Conservation (phyloP, 108 stramenopile genomes). For the Fistulifera solaris region DNA sequence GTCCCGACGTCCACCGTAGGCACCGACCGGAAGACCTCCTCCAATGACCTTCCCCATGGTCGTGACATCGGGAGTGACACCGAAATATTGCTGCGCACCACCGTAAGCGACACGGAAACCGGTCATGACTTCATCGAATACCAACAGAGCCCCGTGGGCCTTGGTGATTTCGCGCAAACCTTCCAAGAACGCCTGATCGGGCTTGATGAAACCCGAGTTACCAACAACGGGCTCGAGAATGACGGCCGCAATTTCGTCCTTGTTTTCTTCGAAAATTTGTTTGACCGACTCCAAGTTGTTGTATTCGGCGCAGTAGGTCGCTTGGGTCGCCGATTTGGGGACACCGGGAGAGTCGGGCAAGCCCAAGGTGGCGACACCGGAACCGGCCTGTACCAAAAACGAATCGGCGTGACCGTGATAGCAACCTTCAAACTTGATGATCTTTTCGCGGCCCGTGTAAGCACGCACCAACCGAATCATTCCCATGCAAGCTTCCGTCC, state of each 20-base stretch:
- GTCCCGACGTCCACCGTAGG: constrained; percentile 94
- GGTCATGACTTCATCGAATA: constrained; percentile 99
- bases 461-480: constrained; percentile 98
- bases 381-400: constrained; percentile 97
- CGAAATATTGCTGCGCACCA: constrained; percentile 94
- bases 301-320: constrained; percentile 95
- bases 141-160: constrained; percentile 87
- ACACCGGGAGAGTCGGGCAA: constrained; percentile 97
- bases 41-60: constrained; percentile 99
- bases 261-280: constrained; percentile 80
- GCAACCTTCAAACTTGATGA: constrained; percentile 99
- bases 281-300: constrained; percentile 91
- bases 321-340: constrained; percentile 82
- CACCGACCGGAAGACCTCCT: constrained; percentile 96
- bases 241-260: constrained; percentile 90
- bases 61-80: constrained; percentile 95
- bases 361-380: constrained; percentile 95
- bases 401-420: constrained; percentile 98
- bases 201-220: constrained; percentile 98
- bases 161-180: constrained; percentile 81
- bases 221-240: constrained; percentile 97
- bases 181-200: constrained; percentile 90
- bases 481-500: constrained; percentile 99
- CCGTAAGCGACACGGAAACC: constrained; percentile 98
- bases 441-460: constrained; percentile 87